A percentile compares a stretch with the other conserved stretches of the same genome.
Conservation (phyloP, 352 stramenopile genomes). For the Phytophthora pini region DNA sequence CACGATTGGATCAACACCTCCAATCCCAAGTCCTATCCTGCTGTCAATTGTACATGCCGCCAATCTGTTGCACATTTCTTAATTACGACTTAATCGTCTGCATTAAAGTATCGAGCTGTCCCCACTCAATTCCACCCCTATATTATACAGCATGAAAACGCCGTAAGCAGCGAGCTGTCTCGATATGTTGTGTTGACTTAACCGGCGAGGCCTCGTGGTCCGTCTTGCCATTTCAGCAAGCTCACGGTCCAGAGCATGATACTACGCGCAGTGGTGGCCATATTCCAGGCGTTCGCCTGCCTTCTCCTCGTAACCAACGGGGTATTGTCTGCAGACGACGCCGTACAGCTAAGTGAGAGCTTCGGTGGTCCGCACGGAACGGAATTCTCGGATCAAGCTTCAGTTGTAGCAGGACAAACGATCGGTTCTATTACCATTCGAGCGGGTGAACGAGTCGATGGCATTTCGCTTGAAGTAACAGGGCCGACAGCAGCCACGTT, state of each 20-base stretch:
- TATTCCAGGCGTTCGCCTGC: slow-evolving; percentile 12
- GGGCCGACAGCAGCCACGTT: slow-evolving; percentile 24
- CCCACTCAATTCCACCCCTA: background rate
- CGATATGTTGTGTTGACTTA: background rate
- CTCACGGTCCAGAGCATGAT: slow-evolving; percentile 8
- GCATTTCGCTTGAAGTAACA: slow-evolving; percentile 24
- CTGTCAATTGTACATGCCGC: slow-evolving; percentile 17
- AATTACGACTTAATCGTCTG: background rate
- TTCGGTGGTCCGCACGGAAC: slow-evolving; percentile 29
- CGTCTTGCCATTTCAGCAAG: slow-evolving; percentile 19
- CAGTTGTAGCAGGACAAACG: slow-evolving; percentile 15
- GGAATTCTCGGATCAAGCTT: slow-evolving; percentile 30
- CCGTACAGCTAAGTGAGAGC: slow-evolving; percentile 26
- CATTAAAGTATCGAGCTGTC: background rate
- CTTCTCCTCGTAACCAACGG: slow-evolving; percentile 10
- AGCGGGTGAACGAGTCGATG: slow-evolving; percentile 18
- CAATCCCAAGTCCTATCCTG: slow-evolving; percentile 23
- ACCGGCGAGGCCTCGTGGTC: no score
- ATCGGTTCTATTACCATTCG: slow-evolving; percentile 30
- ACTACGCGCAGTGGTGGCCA: background rate
- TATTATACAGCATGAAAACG: background rate
- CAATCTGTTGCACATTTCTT: background rate
- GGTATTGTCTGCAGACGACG: slow-evolving; percentile 13
- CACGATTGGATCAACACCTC: slow-evolving; percentile 16
- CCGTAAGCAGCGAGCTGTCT: slow-evolving; percentile 20